These are phyloP conservation scores for Rhizopogon vulgaris DNA, from an alignment of 768 basidiomycete genomes.

Conservation along the genomic window DNA sequence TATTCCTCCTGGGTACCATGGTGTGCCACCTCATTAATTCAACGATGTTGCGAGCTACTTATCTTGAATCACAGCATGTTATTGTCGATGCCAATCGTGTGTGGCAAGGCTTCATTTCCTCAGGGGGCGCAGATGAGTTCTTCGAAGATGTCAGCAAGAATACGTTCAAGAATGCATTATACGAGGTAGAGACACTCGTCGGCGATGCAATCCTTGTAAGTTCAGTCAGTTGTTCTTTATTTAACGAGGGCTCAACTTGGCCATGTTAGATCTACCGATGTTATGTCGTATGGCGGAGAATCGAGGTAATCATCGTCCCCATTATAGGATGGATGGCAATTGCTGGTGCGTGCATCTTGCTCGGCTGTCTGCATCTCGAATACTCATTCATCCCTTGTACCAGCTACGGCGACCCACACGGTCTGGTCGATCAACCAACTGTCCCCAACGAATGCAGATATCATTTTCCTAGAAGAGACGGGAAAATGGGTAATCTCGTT, in stretches of 20 bases:
- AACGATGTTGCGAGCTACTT: too few relatives aligned
- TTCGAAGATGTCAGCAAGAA: not conserved
- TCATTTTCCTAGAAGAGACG: slow-evolving; percentile 6
- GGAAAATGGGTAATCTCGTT: slow-evolving; percentile 7
- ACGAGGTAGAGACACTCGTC: slow-evolving; percentile 6
- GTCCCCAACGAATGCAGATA: not conserved
- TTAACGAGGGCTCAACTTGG: not conserved
- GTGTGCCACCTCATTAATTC: too few relatives aligned
- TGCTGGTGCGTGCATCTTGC: not conserved
- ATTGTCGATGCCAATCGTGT: too few relatives aligned
- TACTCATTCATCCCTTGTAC: not conserved
- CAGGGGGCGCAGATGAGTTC: not conserved
- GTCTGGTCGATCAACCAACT: not conserved
- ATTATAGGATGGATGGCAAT: not conserved
- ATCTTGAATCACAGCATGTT: too few relatives aligned
- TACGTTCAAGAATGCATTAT: slow-evolving; percentile 7
- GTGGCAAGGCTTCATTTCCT: not conserved
- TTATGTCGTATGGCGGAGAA: too few relatives aligned
- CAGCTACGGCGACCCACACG: not conserved
- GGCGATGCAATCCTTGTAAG: slow-evolving; percentile 13
- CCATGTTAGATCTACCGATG: too few relatives aligned
- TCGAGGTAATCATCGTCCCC: not conserved
- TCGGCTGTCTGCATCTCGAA: not conserved
- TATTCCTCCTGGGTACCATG: too few relatives aligned
- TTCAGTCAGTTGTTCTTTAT: not conserved